Base-by-base conservation (phyloP, 2,329 filamentous ascomycete genomes). In the Colletotrichum phormii region DNA sequence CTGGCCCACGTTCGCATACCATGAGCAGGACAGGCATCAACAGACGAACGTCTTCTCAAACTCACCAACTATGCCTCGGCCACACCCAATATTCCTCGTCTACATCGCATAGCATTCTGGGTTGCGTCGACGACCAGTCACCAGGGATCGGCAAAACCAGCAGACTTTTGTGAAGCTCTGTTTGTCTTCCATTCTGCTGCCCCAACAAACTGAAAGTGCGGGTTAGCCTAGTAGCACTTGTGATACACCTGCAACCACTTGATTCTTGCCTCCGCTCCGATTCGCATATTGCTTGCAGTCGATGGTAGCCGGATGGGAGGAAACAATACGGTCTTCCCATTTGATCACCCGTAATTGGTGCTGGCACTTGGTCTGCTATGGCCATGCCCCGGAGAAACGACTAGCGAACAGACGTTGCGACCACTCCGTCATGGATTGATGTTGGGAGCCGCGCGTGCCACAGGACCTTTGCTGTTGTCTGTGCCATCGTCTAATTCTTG, bases 151-250 rank as follows among this genome's bases (percentile, higher is more conserved):
- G 58, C 35, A 22, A n/a, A 29, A 35, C 11, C 12, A 11, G 37
- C 33, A 13, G 22, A 49, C 24, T 33, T 49, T 67, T 22, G 22
- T 13, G 31, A 13, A 13, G 29, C 15, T 49, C 11, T 13, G 42
- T 13, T 35, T 55, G 24, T 22, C 22, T 55, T 59, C 46, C 59
- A 22, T 24, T 18, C 37, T 42, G 29, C 35, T 42, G 54, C 70
- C 65, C 54, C 59, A 72, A 64, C 59, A 64, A 68, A 72, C n/a
- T 51, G 57, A 63, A 35, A 22, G 29, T 33, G 46, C 12, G 9
- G 1, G 42, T 15, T 37, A 15, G 35, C 29, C 15, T 58, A 37
- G 42, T 60, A 26, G 29, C 31, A 24, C 58, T 13, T 15, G 35
- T 55, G 37, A 18, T 46, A 46, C 59, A 64, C 42, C 33, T 60